Base-by-base conservation (phyloP, 345 rosid species). In the Ceriops zippeliana region DNA sequence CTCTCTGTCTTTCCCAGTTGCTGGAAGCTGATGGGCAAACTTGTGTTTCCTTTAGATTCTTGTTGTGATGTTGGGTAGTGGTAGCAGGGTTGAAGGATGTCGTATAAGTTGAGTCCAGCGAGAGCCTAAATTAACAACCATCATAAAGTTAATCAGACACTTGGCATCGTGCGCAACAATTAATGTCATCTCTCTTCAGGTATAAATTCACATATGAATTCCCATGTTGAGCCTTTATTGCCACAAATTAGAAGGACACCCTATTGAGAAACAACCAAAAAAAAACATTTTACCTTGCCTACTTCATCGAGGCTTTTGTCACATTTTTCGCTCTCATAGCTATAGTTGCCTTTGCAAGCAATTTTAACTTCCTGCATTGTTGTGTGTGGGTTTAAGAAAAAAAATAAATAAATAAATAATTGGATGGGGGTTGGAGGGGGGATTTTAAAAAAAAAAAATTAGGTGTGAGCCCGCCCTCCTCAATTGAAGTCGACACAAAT, bases 81-180 rank as follows among this genome's bases (percentile, higher is more conserved):
- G 74, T 79, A 83, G 76, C 88, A 84, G 1, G 86, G 78, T 63
- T 84, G 83, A 35, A 86, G 86, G 27, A 83, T 78, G 80, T 81
- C 71, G 15, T 86, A 86, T n/a, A 65, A 1, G 66, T 86, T 84
- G 20, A 86, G 64, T 5, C 76, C 82, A 0, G 0, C 3, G 2
- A 84, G 3, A 38, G 80, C 82, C 90, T 86, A 20, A 49, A 8
- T 42, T 42, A 42, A 15, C 49, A 42, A 0, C 13, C 49, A 13
- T 15, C 49, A 13, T 2, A 37, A 19, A 21, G 9, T 0, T 52
- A 51, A 52, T 42, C 15, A 42, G 49, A 42, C 49, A 15, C 17
- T 13, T 28, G 19, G 49, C 49, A 42, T 13, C 13, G 49, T 42
- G 49, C 49, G 19, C 13, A 42, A 13, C 49, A 13, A 42, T 42